A percentile compares a stretch with the other conserved stretches of the same genome.
These are phyloP conservation scores for Leccinum ochraceum DNA, from an alignment of 768 basidiomycete species.

Conservation along the genomic window DNA sequence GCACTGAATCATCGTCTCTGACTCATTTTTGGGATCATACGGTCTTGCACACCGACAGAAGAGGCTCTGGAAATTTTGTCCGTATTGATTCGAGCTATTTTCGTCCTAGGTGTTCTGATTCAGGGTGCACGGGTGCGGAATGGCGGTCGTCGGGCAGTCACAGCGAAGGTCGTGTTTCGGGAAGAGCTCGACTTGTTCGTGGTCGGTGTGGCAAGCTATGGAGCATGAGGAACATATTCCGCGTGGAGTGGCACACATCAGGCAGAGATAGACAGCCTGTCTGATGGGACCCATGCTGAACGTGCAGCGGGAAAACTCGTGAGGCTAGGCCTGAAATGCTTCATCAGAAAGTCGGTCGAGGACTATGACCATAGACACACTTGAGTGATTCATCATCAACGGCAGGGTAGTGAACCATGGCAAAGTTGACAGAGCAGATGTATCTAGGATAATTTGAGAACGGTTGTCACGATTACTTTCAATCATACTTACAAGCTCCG, in stretches of 20 bases:
- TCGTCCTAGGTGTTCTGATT: conserved; percentile 53
- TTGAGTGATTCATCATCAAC: conserved; percentile 67
- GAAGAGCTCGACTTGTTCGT: conserved; percentile 86
- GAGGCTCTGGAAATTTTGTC: conserved; percentile 66
- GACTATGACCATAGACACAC: conserved; percentile 36
- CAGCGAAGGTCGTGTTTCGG: conserved; percentile 83
- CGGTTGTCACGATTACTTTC: background rate
- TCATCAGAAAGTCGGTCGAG: conserved; percentile 8
- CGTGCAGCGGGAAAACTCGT: conserved; percentile 66
- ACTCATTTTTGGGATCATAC: conserved; percentile 73
- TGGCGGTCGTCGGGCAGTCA: conserved; percentile 73
- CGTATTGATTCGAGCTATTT: conserved; percentile 65
- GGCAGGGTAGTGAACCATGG: conserved; percentile 88
- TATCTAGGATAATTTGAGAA: conserved; percentile 49
- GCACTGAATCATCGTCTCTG: conserved; percentile 89
- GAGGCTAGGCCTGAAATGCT: conserved; percentile 56
- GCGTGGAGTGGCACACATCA: conserved; percentile 64
- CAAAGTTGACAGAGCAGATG: conserved; percentile 96
- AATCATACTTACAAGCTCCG: conserved; percentile 67
- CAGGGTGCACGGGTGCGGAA: conserved; percentile 64
- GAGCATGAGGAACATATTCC: conserved; percentile 85
- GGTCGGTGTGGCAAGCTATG: conserved; percentile 83
- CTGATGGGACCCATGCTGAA: conserved; percentile 60
- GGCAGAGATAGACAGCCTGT: conserved; percentile 82
- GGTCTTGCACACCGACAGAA: conserved; percentile 77